Conservation (phyloP, 805 yeast genomes). For the Dipodascus albidus region DNA sequence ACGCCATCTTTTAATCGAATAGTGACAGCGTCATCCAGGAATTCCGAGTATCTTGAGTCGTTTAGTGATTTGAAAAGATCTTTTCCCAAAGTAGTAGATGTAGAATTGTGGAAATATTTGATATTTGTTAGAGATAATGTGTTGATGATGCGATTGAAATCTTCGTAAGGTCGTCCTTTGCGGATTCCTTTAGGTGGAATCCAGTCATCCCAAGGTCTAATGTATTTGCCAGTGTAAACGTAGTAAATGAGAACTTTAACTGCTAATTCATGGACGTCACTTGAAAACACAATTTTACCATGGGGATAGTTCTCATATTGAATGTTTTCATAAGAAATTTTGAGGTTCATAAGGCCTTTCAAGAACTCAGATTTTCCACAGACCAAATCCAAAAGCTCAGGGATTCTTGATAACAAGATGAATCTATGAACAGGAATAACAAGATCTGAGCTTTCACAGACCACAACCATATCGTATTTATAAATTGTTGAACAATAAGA, state of each 20-base stretch:
- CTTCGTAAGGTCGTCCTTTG: not conserved
- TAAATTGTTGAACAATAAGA: not conserved
- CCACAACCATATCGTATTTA: slow-evolving; percentile 6
- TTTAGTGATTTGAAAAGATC: not conserved
- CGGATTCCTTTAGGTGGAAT: not conserved
- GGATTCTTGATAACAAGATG: slow-evolving; percentile 8
- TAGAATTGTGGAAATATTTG: not conserved
- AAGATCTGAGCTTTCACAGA: slow-evolving; percentile 10
- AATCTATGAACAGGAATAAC: slow-evolving; percentile 11
- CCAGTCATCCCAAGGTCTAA: slow-evolving; percentile 14
- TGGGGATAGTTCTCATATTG: slow-evolving; percentile 1
- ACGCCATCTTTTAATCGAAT: slow-evolving; percentile 38
- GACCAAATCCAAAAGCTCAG: slow-evolving; percentile 6
- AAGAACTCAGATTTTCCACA: slow-evolving; percentile 11
- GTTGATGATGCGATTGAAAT: not conserved
- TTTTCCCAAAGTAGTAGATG: not conserved
- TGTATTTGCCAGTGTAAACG: slow-evolving; percentile 19
- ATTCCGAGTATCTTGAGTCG: not conserved
- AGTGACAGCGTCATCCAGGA: slow-evolving; percentile 30
- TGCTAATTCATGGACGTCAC: slow-evolving; percentile 8
- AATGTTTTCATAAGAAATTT: slow-evolving; percentile 13
- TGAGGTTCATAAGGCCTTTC: slow-evolving; percentile 22
- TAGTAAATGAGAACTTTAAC: slow-evolving; percentile 18
- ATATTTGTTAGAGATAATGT: not conserved
- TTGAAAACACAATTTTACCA: not conserved